Base-by-base conservation (phyloP, 2,329 filamentous ascomycete genomes). In the Neonectria magnoliae region DNA sequence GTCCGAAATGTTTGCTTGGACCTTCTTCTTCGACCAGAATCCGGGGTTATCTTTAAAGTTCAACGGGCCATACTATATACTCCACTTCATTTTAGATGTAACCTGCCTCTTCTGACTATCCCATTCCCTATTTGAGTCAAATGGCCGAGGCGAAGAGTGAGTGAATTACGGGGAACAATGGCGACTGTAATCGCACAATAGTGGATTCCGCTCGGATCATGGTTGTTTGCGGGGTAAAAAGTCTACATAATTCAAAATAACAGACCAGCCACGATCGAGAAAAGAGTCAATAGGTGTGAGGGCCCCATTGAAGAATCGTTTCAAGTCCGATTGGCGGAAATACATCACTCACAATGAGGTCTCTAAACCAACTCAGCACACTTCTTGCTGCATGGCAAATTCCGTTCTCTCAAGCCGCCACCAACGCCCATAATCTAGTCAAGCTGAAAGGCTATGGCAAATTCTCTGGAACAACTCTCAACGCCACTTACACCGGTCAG, bases 381-480 rank as follows among this genome's bases (percentile, higher is more conserved):
- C 11, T 69, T 2, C 41, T 72, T 20, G 68, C 70, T 20, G 48
- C 48, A n/a, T 51, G 27, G 3, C 10, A 66, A 0, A 48, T 67
- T 7, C 68, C 68, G 5, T 56, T 57, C 0, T 60, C 69, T 2
- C 57, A 67, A 16, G 60, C 42, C 0, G 29, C 48, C 0, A 63
- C 41, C 18, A 57, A 57, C 10, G n/a, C 63, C 4, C 47, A 67
- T 14, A 68, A 61, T 0, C 55, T 61, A 2, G 60, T 72, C 22
- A 66, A 57, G 8, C 70, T 72, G 5, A 22, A 62, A 0, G 70
- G 66, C 14, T 72, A 72, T 4, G 70, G 70, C 1, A 68, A 60
- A 10, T 71, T 71, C 13, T 71, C 68, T 1, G 70, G 70, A 2
- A 72, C 66, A 0, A 64, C 64, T 0, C 9, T 71, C 31, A 72